phyloP scores from a whole-genome alignment of 2,329 filamentous ascomycete species.

The Coniochaeta sp. region DNA sequence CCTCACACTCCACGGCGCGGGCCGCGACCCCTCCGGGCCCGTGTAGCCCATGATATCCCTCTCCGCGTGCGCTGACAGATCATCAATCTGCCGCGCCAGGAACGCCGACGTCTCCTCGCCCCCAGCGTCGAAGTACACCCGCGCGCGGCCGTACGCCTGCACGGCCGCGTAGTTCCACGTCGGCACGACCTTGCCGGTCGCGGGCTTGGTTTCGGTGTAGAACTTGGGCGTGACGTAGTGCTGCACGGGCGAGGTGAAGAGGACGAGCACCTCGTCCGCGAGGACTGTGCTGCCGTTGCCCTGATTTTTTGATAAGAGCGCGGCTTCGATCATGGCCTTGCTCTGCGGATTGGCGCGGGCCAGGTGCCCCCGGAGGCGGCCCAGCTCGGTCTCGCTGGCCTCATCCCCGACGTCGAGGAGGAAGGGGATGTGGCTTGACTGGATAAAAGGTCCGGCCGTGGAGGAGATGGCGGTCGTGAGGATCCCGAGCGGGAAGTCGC shows the following conservation, averaged over 20 bases:
- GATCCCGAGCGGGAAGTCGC: constrained; percentile 53
- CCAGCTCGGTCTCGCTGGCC: constrained; percentile 28
- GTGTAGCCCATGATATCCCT: constrained; percentile 48
- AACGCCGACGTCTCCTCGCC: constrained; percentile 36
- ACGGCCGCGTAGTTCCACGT: constrained; percentile 66
- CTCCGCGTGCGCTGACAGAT: constrained; percentile 42
- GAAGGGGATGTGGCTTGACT: constrained; percentile 54
- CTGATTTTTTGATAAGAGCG: constrained; percentile 8
- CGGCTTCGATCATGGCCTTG: constrained; percentile 49
- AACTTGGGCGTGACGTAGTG: constrained; percentile 65
- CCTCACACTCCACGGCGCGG: constrained; percentile 44
- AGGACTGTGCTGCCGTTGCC: constrained; percentile 11
- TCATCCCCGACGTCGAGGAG: constrained; percentile 43
- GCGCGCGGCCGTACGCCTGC: constrained; percentile 54
- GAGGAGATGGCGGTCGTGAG: constrained; percentile 55
- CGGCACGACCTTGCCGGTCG: constrained; percentile 58
- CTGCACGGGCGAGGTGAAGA: constrained; percentile 52
- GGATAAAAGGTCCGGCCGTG: constrained; percentile 38
- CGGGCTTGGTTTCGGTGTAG: constrained; percentile 58
- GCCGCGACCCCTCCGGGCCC: constrained; percentile 17
- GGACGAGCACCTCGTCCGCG: constrained; percentile 50
- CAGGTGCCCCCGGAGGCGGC: constrained; percentile 52
- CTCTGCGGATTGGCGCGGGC: constrained; percentile 56
- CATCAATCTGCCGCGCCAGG: constrained; percentile 42
- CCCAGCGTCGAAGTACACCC: constrained; percentile 42